phyloP scores from a whole-genome alignment of 1,284 basidiomycete genomes.

The Naganishia albida region DNA sequence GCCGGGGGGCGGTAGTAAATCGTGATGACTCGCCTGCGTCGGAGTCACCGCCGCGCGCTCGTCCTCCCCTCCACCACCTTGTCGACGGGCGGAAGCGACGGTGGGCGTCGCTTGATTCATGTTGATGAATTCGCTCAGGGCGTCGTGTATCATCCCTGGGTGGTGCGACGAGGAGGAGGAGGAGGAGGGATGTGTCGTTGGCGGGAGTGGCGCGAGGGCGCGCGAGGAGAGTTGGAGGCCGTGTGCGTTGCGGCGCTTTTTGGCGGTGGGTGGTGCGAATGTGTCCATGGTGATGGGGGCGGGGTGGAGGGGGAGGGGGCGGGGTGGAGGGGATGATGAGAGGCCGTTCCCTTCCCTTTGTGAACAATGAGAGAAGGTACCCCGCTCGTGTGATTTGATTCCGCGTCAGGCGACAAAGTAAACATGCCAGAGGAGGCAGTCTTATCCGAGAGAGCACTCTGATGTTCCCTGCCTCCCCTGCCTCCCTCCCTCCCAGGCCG shows the following conservation, averaged over 20 bases:
- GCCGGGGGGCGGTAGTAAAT: too few relatives aligned
- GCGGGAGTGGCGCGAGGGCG: slow-evolving; percentile 57
- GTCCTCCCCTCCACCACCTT: slow-evolving; percentile 10
- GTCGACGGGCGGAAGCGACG: slow-evolving; percentile 16
- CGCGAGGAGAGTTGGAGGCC: slow-evolving; percentile 62
- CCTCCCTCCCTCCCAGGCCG: too few relatives aligned
- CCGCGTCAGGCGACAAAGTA: slow-evolving; percentile 19
- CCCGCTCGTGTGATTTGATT: background rate
- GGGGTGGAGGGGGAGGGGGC: background rate
- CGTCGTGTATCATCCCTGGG: slow-evolving; percentile 41
- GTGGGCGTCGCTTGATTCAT: slow-evolving; percentile 26
- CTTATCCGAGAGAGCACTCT: too few relatives aligned
- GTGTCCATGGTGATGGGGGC: slow-evolving; percentile 8
- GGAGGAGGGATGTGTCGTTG: slow-evolving; percentile 35
- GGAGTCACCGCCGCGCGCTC: background rate
- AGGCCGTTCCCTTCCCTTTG: slow-evolving; percentile 25
- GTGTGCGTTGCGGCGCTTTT: slow-evolving; percentile 78
- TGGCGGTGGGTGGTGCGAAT: slow-evolving; percentile 17
- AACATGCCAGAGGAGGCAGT: slow-evolving; percentile 4
- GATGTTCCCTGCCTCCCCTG: too few relatives aligned
- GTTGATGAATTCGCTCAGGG: slow-evolving; percentile 26
- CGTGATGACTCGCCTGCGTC: slow-evolving; percentile 1
- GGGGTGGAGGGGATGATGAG: background rate
- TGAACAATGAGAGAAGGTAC: background rate
- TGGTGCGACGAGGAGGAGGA: background rate